Base-by-base conservation (phyloP, 2,329 filamentous ascomycete species). In the Sordariomycetes sp. region DNA sequence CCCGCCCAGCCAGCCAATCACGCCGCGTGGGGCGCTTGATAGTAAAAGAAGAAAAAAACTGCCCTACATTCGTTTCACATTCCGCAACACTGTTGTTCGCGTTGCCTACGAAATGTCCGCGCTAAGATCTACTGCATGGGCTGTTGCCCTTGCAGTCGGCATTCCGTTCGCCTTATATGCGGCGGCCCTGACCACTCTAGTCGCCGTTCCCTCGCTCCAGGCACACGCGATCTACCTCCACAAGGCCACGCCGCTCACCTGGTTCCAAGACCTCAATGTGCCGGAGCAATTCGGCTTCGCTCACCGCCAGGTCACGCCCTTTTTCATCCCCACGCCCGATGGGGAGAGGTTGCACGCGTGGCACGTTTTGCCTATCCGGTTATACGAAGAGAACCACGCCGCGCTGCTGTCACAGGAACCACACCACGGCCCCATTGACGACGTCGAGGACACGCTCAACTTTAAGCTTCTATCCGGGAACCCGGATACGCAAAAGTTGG, bases 251-350 rank as follows among this genome's bases (percentile, higher is more conserved):
- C 28, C 8, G 28, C 70, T 80, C 64, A 81, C 79, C 28, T 80
- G 78, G 76, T 61, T 60, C 48, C 63, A 64, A 50, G 61, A 89
- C 67, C 69, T 87, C 43, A 79, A 83, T 56, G 75, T 80, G 53
- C 83, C 86, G 0, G 85, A 89, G 63, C 77, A 79, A 52, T 88
- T 85, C 68, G 87, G 87, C 0, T 90, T 89, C 66, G 75, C 84
- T 34, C 83, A 80, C 65, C 83, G 85, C 55, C 87, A 90, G 71
- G 81, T 88, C 4, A 84, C 85, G 14, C 84, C 87, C 0, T 90
- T 90, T 68, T 81, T 80, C 60, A 70, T 90, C 46, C 70, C 70
- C 2, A 89, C 86, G 0, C 71, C 79, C 0, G 86, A 90, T 67
- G 79, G 81, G 48, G 82, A 87, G 66, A 80, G 74, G 1, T 71